Conservation (phyloP, 768 basidiomycete species). For the Mycena crocata region DNA sequence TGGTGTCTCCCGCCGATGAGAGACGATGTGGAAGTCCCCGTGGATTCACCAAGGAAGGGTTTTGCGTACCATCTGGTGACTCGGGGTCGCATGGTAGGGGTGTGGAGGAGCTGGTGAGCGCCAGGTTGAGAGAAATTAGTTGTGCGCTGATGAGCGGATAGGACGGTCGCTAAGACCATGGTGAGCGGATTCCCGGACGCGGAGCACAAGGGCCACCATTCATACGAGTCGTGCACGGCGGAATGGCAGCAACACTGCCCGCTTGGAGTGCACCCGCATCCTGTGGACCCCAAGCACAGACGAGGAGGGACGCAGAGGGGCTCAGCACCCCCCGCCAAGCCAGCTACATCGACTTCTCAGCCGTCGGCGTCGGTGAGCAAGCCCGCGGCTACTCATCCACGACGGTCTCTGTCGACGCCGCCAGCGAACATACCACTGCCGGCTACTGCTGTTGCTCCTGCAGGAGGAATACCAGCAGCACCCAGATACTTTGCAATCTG, state of each 20-base stretch:
- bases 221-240: not conserved
- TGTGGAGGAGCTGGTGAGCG: constrained; percentile 1
- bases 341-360: too few species aligned
- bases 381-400: too few species aligned
- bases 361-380: too few species aligned
- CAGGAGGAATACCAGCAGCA: too few species aligned
- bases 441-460: not conserved
- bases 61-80: not conserved
- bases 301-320: too few species aligned
- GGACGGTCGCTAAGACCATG: not conserved
- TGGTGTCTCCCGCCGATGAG: constrained; percentile 4
- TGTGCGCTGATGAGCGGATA: too few species aligned
- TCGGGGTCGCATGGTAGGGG: not conserved
- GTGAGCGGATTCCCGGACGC: not conserved
- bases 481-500: not conserved
- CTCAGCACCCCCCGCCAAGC: too few species aligned
- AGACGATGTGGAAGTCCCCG: not conserved
- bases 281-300: not conserved
- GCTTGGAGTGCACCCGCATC: constrained; percentile 11
- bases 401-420: not conserved
- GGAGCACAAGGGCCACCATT: not conserved
- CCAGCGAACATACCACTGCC: not conserved
- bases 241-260: constrained; percentile 3
- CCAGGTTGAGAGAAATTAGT: too few species aligned
- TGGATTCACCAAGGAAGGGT: not conserved